Percentiles rank a stretch among this genome's conserved stretches.
phyloP scores from a whole-genome alignment of 1,284 basidiomycete species.

The Coniferiporia sulphurascens region DNA sequence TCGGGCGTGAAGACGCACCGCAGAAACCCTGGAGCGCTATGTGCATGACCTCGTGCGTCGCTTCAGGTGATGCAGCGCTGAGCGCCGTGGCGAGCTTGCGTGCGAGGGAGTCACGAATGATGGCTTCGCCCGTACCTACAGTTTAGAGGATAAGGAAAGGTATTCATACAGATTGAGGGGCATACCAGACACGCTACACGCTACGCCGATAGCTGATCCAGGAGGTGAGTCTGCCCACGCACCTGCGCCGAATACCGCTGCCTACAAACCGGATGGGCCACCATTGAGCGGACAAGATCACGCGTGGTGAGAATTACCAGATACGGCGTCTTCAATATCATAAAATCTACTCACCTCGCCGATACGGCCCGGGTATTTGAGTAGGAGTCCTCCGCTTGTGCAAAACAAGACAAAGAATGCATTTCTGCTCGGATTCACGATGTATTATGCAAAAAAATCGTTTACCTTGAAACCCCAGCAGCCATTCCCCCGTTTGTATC shows the following conservation, averaged over 20 bases:
- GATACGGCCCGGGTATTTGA: conserved; percentile 64
- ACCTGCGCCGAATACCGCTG: conserved; percentile 36
- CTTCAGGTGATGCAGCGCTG: conserved; percentile 20
- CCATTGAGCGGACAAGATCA: conserved; percentile 18
- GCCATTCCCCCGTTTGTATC: conserved; percentile 42
- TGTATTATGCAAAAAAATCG: background rate
- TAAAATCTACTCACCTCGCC: conserved; percentile 50
- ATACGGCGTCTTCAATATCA: conserved; percentile 5
- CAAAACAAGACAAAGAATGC: background rate
- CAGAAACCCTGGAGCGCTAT: conserved; percentile 25
- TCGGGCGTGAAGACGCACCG: conserved; percentile 20
- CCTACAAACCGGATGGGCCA: conserved; percentile 27
- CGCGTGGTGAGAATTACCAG: background rate
- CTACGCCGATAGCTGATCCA: conserved; percentile 29
- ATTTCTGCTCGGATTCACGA: background rate
- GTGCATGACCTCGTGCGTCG: conserved; percentile 30
- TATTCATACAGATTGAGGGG: background rate
- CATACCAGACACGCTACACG: conserved; percentile 68
- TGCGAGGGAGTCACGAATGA: conserved; percentile 35
- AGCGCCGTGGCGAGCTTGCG: conserved; percentile 30
- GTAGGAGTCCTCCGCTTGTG: conserved; percentile 62
- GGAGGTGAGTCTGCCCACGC: conserved; percentile 53
- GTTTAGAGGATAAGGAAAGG: background rate
- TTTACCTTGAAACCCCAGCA: conserved; percentile 71
- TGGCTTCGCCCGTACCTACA: conserved; percentile 39